These are phyloP conservation scores for Myriosclerotinia curreyana DNA, from an alignment of 2,329 filamentous ascomycete species.

Conservation along the genomic window DNA sequence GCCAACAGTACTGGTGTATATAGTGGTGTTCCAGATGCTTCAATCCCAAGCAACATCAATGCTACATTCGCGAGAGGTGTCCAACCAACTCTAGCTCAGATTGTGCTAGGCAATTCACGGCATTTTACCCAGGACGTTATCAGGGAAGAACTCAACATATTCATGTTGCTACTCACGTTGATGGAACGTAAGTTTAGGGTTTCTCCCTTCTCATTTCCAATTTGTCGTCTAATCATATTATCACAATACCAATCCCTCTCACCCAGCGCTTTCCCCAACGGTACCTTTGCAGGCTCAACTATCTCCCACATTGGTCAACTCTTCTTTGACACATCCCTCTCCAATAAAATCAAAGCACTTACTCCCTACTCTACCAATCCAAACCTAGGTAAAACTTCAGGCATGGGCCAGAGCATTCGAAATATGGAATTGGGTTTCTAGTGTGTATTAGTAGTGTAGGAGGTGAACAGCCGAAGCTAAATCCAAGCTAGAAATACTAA, in stretches of 20 bases:
- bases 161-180: constrained; percentile 48
- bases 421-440: too few relatives aligned
- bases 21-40: constrained; percentile 45
- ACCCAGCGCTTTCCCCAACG: constrained; percentile 38
- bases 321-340: constrained; percentile 61
- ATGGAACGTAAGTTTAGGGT: constrained; percentile 34
- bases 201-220: background rate
- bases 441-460: too few relatives aligned
- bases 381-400: constrained; percentile 41
- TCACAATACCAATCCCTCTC: background rate
- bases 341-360: constrained; percentile 48
- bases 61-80: constrained; percentile 45
- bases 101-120: constrained; percentile 45
- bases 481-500: too few relatives aligned
- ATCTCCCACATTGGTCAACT: constrained; percentile 61
- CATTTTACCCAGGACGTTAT: constrained; percentile 48
- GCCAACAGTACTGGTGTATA: constrained; percentile 50
- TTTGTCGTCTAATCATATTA: background rate
- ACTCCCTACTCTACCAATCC: constrained; percentile 49
- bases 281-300: constrained; percentile 49
- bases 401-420: too few relatives aligned
- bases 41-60: constrained; percentile 42
- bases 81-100: constrained; percentile 43
- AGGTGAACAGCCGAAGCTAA: too few relatives aligned
- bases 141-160: constrained; percentile 47